phyloP scores from a whole-genome alignment of 2,329 filamentous ascomycete species.

The Colletotrichum lentis region DNA sequence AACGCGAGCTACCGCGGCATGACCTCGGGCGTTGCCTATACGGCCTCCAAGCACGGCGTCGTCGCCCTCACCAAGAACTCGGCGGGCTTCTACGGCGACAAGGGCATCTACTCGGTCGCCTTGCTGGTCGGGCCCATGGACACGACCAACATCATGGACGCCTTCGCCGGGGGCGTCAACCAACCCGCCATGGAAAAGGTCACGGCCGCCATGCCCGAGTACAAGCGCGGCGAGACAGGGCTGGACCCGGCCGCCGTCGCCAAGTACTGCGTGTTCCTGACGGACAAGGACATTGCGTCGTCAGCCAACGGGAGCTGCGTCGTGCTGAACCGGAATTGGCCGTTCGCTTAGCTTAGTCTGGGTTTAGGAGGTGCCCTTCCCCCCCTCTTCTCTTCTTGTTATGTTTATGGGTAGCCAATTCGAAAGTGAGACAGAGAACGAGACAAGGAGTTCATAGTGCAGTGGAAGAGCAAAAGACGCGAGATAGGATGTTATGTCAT shows the following conservation, averaged over 20 bases:
- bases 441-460: background rate
- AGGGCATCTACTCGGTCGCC: constrained; percentile 54
- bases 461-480: background rate
- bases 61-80: constrained; percentile 66
- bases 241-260: constrained; percentile 50
- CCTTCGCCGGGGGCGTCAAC: constrained; percentile 50
- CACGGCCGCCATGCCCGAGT: constrained; percentile 43
- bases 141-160: constrained; percentile 44
- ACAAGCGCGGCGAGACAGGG: constrained; percentile 42
- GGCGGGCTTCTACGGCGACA: constrained; percentile 61
- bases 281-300: constrained; percentile 46
- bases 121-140: constrained; percentile 36
- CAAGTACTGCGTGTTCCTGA: constrained; percentile 50
- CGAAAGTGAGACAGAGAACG: background rate
- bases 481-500: background rate
- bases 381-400: too few relatives aligned
- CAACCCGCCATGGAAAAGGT: constrained; percentile 45
- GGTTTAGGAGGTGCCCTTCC: too few relatives aligned
- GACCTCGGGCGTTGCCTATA: constrained; percentile 57
- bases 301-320: constrained; percentile 47
- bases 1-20: constrained; percentile 33
- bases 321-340: constrained; percentile 50
- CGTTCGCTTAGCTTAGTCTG: constrained; percentile 43
- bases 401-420: too few relatives aligned
- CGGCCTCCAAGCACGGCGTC: constrained; percentile 62